Evolutionary conservation across 805 yeast genomes (phyloP), one percentile per base, ranked within the genome.

Genomic region (Wickerhamiella sergipiensis): DNA sequence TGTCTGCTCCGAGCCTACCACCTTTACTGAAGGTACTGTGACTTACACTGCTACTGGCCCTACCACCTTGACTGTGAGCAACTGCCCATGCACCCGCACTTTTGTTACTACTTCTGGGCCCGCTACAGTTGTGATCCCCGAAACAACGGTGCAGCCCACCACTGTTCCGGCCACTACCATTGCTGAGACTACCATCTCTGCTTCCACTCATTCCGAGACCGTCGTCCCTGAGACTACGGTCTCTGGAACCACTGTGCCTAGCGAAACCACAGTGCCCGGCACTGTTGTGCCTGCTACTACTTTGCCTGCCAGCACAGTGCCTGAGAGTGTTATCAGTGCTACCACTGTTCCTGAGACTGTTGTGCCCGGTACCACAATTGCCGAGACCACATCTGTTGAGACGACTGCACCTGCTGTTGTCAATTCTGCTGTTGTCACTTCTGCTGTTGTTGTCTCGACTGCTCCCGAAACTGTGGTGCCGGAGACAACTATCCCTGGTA

Each of bases 1-100:
- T 57, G 81, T 79, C 80, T 85, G 94, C 71, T 94, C 95, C 67
- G 71, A 64, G 56, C 70, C 94, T 49, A 85, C 95, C 61, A 69
- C 75, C 55, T 62, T 85, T 53, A 73, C 71, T 57, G 78, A 80
- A 68, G 81, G 80, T 76, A 75, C 74, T 73, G 66, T 67, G 66
- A 83, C 90, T 65, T 76, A 78, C 78, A 78, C 83, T 59, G 87
- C 48, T 6, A 50, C 57, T 15, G 38, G 29, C 12, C 49, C 51
- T 13, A 43, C 53, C 22, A 50, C 54, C 4, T 18, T 55, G n/a
- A 55, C 59, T 5, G 47, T 56, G 24, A 49, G 54, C 12, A 38
- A 52, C 46, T 56, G 57, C 46, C 57, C 57, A 8, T 48, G 33
- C 33, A 29, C 33, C 9, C 33, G 33, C 33, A 29, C 33, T 29